Evolutionary conservation across 331 rosid species (phyloP).

Genomic region (Acacia pycnantha): DNA sequence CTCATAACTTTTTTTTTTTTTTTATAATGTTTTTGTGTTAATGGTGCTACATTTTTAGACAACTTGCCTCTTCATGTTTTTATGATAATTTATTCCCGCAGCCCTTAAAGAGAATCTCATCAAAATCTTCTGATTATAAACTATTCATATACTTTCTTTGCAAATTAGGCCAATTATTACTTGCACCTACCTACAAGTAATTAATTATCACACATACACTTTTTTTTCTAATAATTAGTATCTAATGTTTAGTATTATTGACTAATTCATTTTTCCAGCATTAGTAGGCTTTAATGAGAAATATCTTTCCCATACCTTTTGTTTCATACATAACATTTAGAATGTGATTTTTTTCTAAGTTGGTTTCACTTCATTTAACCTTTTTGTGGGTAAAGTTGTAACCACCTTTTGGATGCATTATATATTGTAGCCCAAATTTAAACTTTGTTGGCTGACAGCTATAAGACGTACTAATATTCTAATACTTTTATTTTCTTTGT

Average conservation of each 20-base stretch:
- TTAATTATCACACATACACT: too few species aligned
- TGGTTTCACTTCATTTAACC: neutral
- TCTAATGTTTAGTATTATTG: neutral
- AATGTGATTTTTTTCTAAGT: neutral
- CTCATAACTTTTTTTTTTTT: neutral
- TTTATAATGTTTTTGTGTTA: neutral
- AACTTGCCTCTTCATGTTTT: neutral
- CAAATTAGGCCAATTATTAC: neutral
- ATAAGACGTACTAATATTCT: neutral
- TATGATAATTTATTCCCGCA: neutral
- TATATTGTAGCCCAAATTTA: neutral
- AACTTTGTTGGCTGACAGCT: conserved; percentile 28
- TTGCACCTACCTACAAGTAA: too few species aligned
- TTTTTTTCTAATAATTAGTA: too few species aligned
- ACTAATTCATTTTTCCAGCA: neutral
- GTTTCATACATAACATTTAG: too few species aligned
- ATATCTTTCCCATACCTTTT: too few species aligned
- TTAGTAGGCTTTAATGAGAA: too few species aligned
- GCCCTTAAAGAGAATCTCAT: neutral
- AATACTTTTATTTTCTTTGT: too few species aligned
- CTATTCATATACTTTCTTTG: neutral
- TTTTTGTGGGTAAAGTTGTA: neutral
- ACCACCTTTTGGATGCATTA: neutral
- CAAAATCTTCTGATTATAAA: neutral
- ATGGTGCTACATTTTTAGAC: neutral